phyloP scores from a whole-genome alignment of 2,329 filamentous ascomycete species.

The Nemania sp. region DNA sequence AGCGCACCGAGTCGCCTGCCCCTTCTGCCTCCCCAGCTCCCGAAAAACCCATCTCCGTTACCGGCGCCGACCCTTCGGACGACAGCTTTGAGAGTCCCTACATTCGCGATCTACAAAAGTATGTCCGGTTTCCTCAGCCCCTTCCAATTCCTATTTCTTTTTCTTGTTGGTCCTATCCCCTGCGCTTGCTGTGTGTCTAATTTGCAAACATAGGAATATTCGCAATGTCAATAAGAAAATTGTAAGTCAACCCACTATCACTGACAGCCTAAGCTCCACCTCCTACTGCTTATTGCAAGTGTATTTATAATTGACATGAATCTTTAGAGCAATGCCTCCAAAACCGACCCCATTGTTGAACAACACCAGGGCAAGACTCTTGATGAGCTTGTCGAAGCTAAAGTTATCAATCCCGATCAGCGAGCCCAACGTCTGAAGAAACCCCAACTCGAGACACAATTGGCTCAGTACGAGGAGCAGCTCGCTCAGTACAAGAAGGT shows the following conservation, averaged over 20 bases:
- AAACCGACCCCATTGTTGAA: constrained; percentile 76
- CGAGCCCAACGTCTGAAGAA: constrained; percentile 83
- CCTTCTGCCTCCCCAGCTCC: constrained; percentile 62
- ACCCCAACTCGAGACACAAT: constrained; percentile 75
- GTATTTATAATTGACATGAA: constrained; percentile 36
- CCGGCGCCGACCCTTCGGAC: constrained; percentile 67
- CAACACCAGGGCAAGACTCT: constrained; percentile 78
- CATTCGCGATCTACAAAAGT: constrained; percentile 93
- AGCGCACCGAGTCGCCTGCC: constrained; percentile 67
- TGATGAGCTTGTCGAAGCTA: constrained; percentile 76
- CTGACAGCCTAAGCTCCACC: constrained; percentile 5
- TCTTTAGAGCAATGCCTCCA: constrained; percentile 71
- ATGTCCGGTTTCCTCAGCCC: constrained; percentile 52
- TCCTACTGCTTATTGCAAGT: constrained; percentile 1
- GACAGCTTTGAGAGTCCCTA: constrained; percentile 78
- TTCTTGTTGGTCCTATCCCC: neutral
- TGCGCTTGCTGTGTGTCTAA: constrained; percentile 33
- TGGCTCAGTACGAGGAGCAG: constrained; percentile 79
- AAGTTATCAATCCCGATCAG: constrained; percentile 84
- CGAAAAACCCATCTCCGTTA: constrained; percentile 62
- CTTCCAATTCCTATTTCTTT: neutral
- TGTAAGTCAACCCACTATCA: constrained; percentile 64
- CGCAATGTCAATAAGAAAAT: constrained; percentile 96
- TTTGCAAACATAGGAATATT: constrained; percentile 73
- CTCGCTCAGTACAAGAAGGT: constrained; percentile 80